These are phyloP conservation scores for Tolypocladium endophyticum DNA, from an alignment of 2,329 filamentous ascomycete species.

Conservation along the genomic window DNA sequence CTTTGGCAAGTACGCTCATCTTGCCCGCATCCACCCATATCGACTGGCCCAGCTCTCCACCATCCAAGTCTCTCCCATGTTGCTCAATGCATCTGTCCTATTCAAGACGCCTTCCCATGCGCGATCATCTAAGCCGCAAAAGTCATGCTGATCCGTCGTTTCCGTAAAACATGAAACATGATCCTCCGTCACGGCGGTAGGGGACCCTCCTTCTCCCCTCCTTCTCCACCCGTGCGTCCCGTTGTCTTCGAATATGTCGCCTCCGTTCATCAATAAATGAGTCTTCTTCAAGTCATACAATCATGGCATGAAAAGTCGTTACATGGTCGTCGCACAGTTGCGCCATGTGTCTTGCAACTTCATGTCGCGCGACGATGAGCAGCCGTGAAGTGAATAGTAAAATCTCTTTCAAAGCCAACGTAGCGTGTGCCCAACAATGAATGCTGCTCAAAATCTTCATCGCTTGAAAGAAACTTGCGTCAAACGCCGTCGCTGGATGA, in stretches of 20 bases:
- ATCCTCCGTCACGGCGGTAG: slow-evolving; percentile 5
- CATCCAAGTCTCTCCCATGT: slow-evolving; percentile 7
- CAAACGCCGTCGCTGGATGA: slow-evolving; percentile 34
- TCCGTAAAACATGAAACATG: slow-evolving; percentile 15
- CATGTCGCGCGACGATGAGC: slow-evolving; percentile 21
- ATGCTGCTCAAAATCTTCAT: slow-evolving; percentile 1
- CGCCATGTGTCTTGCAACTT: slow-evolving; percentile 18
- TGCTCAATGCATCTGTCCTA: slow-evolving; percentile 4
- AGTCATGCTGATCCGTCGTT: slow-evolving; percentile 6
- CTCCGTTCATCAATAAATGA: slow-evolving; percentile 11
- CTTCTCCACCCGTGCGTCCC: not conserved
- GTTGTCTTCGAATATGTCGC: not conserved
- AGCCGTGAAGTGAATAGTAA: slow-evolving; percentile 18
- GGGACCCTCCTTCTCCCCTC: not conserved
- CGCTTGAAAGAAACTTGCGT: slow-evolving; percentile 21
- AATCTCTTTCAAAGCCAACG: slow-evolving; percentile 3
- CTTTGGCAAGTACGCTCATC: not conserved
- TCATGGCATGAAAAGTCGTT: slow-evolving; percentile 10
- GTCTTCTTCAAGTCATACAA: slow-evolving; percentile 31
- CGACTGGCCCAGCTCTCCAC: not conserved
- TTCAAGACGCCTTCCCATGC: slow-evolving; percentile 10
- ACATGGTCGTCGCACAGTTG: slow-evolving; percentile 24
- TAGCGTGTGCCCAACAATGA: not conserved
- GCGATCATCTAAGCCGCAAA: slow-evolving; percentile 9
- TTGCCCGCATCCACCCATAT: not conserved